Evolutionary conservation across 257 asterid species (phyloP), one percentile per base, ranked within the genome.

Genomic region (Verbena officinalis): DNA sequence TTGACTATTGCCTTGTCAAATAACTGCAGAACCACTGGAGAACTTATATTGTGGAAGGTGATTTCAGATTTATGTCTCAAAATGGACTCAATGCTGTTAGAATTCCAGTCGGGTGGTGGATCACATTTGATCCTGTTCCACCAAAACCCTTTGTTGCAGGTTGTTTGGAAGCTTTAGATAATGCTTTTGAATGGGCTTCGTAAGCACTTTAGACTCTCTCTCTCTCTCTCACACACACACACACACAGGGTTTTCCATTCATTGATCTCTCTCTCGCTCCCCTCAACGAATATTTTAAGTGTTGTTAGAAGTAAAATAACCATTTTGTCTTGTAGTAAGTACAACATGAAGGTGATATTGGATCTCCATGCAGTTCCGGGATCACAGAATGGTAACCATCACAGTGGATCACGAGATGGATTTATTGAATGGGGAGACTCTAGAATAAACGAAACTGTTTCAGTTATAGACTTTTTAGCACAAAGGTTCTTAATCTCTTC

Each of bases 341-440:
- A 74, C 68, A 55, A 80, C 33, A 74, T 80, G 65, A 80, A 74
- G 80, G 77, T 77, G 63, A 80, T 80, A 64, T 51, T 80, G 62
- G 86, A 80, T 59, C 83, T 80, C 15, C 86, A 80, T 30, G 86
- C 76, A 9, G 83, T 39, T 59, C 86, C 80, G 23, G 86, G 86
- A 55, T 80, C 83, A 59, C 83, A 80, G 67, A 80, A 80, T 48
- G 85, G 85, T n/a, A 69, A 80, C 45, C 83, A 77, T 69, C 85
- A 80, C 71, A 80, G 85, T 59, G 85, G 76, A 63, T 66, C 80
- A 46, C 69, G 80, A 58, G 85, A 80, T 30, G 85, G 85, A 20
- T 80, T 73, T 54, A 31, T 73, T n/a, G 78, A 76, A 70, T 80
- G 86, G 83, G 83, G 74, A 13, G 71, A 74, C 59, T 77, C 83